Evolutionary conservation across 1,284 basidiomycete genomes (phyloP), one percentile per base, ranked within the genome.

Genomic region (Golubevia pallescens): DNA sequence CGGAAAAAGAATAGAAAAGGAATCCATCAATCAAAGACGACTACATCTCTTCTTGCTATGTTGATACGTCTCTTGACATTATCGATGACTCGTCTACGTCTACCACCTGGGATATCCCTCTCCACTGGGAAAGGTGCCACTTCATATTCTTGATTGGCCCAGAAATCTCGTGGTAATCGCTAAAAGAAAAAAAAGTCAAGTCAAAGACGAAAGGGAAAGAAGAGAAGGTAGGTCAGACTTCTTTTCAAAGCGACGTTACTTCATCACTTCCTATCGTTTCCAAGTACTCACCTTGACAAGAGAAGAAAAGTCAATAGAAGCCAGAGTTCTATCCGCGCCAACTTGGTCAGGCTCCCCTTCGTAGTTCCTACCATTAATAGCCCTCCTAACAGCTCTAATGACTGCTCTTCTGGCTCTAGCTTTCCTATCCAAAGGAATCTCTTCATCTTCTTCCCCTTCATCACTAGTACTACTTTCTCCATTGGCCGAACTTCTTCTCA

Each of bases 51-150:
- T 20, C 78, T 65, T 0, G 77, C 75, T 10, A 84, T 70, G 62
- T 83, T 76, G 67, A 84, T 76, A 8, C 79, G 64, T 8, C 81
- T 63, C 2, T 80, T 67, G 53, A 84, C 69, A 48, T 80, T 70
- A 2, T 75, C 78, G 7, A 84, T 70, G 16, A 82, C 65, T 28
- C 81, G 65, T 57, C 70, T 69, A 13, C 74, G 67, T 19, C 79
- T 69, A 20, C 71, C 71, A 19, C 74, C 77, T 57, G 68, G 69
- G 2, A 65, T 74, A 19, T 71, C 73, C 28, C 76, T 70, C 59
- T 84, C 81, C 6, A 84, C 80, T 8, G 75, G 77, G 56, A 76
- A 75, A 62, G 77, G 76, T 21, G 77, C 71, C 19, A 83, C 75
- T 42, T 75, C 73, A 60, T 75, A 81, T 53, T 77, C 71, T 58